A percentile compares a stretch with the other conserved stretches of the same genome.
These are phyloP conservation scores for Trichophyton mentagrophytes DNA, from an alignment of 2,329 filamentous ascomycete genomes.

Conservation along the genomic window DNA sequence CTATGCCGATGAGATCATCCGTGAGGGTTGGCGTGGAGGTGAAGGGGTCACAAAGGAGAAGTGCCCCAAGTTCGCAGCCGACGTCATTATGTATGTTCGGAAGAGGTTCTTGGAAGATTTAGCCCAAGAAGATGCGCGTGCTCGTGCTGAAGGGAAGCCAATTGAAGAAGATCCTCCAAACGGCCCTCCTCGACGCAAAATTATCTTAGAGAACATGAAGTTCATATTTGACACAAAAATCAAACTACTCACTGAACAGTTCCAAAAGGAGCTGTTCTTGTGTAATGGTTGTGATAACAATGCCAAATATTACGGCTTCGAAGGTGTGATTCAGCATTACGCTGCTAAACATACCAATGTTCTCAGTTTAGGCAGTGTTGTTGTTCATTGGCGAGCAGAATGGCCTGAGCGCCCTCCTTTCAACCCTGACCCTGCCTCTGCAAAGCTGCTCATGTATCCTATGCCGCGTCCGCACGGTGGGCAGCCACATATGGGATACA, in stretches of 20 bases:
- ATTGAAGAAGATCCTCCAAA: slow-evolving; percentile 38
- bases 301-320: slow-evolving; percentile 59
- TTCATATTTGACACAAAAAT: slow-evolving; percentile 71
- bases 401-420: slow-evolving; percentile 71
- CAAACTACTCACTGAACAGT: slow-evolving; percentile 53
- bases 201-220: slow-evolving; percentile 75
- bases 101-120: slow-evolving; percentile 53
- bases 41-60: slow-evolving; percentile 50
- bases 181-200: slow-evolving; percentile 46
- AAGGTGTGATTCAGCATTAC: slow-evolving; percentile 70
- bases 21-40: slow-evolving; percentile 51
- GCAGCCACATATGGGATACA: slow-evolving; percentile 13
- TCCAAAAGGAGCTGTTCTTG: slow-evolving; percentile 60
- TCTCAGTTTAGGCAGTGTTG: slow-evolving; percentile 57
- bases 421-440: slow-evolving; percentile 44
- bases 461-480: slow-evolving; percentile 18
- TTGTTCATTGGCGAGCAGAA: slow-evolving; percentile 67
- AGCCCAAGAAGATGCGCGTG: slow-evolving; percentile 40
- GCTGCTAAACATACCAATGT: slow-evolving; percentile 64
- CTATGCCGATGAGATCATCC: slow-evolving; percentile 59
- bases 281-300: slow-evolving; percentile 57
- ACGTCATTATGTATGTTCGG: slow-evolving; percentile 56
- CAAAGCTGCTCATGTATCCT: slow-evolving; percentile 29
- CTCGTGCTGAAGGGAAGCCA: slow-evolving; percentile 35
- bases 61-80: slow-evolving; percentile 56